These are phyloP conservation scores for Trichothecium roseum DNA, from an alignment of 2,329 filamentous ascomycete genomes.

Conservation along the genomic window DNA sequence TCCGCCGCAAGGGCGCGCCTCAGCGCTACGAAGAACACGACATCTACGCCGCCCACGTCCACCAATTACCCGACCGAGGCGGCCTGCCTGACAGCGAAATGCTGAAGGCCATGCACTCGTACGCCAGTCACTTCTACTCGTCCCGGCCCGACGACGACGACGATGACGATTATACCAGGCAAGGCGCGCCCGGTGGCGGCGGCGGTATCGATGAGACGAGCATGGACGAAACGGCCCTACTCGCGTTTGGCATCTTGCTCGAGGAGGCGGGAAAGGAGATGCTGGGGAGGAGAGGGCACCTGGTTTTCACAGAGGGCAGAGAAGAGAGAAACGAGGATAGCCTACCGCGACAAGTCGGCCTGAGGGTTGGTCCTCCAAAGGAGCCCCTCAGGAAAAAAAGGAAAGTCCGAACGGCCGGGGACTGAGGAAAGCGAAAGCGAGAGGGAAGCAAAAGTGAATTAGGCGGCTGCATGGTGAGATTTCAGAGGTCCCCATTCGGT, in stretches of 20 bases:
- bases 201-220: constrained; percentile 40
- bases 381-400: no score
- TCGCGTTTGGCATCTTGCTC: constrained; percentile 64
- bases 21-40: constrained; percentile 60
- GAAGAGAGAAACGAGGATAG: constrained; percentile 9
- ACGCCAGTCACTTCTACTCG: constrained; percentile 55
- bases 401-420: no score
- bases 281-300: constrained; percentile 55
- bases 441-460: no score
- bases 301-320: constrained; percentile 58
- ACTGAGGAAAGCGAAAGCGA: no score
- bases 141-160: constrained; percentile 3
- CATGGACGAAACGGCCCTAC: constrained; percentile 69
- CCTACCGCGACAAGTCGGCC: not conserved
- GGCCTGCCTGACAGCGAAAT: constrained; percentile 59
- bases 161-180: no score
- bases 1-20: constrained; percentile 53
- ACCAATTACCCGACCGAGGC: constrained; percentile 35
- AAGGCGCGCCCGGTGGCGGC: constrained; percentile 3
- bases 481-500: no score
- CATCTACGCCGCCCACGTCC: constrained; percentile 56
- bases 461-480: no score
- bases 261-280: constrained; percentile 56
- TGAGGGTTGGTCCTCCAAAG: not conserved
- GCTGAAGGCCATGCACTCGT: constrained; percentile 57